Conservation (phyloP, 2,329 filamentous ascomycete genomes). For the Aspergillus puulaauensis region DNA sequence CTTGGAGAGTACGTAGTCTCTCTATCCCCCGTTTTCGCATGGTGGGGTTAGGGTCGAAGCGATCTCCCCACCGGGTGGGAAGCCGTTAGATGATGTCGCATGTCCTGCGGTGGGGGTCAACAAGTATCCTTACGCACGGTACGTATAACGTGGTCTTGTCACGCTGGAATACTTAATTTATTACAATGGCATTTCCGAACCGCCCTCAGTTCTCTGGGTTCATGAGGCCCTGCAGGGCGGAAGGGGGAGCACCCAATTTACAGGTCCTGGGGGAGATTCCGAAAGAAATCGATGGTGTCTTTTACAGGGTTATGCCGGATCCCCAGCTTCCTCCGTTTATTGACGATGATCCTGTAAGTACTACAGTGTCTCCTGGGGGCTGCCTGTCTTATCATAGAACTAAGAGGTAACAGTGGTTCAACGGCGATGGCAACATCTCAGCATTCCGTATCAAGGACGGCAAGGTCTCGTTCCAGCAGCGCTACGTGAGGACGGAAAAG, state of each 20-base stretch:
- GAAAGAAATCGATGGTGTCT: conserved; percentile 47
- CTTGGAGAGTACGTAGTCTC: no score
- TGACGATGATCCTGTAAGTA: conserved; percentile 28
- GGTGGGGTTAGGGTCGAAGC: no score
- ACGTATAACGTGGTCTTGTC: no score
- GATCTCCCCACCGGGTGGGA: no score
- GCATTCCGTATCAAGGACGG: conserved; percentile 39
- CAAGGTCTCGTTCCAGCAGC: conserved; percentile 32
- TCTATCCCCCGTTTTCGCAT: no score
- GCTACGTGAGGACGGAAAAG: conserved; percentile 44
- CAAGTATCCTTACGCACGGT: no score
- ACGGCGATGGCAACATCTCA: conserved; percentile 44
- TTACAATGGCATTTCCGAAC: conserved; percentile 9
- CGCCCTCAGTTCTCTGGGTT: conserved; percentile 25
- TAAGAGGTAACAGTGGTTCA: conserved; percentile 27
- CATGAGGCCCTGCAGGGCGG: conserved; percentile 39
- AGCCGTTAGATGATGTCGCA: no score
- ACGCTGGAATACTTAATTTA: no score
- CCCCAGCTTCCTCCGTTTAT: conserved; percentile 37
- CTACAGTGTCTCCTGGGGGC: no score
- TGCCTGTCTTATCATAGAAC: no score
- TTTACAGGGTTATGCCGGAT: conserved; percentile 54
- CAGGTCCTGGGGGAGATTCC: conserved; percentile 47
- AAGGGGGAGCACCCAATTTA: conserved; percentile 43
- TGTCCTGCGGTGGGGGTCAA: no score